Percentiles rank a stretch among this genome's conserved stretches.
phyloP scores from a whole-genome alignment of 2,329 filamentous ascomycete genomes.

The Cladosporium oxysporum region DNA sequence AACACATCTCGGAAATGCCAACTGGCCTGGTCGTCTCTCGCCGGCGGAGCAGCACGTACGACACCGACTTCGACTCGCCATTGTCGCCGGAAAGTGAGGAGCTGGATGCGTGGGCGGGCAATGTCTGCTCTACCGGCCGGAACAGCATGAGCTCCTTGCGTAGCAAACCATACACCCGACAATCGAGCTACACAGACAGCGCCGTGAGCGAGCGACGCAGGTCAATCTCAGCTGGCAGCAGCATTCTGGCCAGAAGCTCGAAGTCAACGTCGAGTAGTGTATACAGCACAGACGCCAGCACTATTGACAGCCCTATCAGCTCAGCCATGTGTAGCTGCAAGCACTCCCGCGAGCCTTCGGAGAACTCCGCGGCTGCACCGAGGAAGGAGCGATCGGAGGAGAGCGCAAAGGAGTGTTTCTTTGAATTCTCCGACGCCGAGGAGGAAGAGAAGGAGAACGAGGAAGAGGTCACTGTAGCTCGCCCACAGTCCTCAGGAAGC shows the following conservation, averaged over 20 bases:
- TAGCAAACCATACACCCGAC: not conserved
- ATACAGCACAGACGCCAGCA: conserved; percentile 15
- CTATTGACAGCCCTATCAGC: not conserved
- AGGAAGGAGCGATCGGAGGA: conserved; percentile 7
- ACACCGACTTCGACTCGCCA: conserved; percentile 12
- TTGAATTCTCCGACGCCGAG: conserved; percentile 14
- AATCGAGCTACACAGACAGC: conserved; percentile 3
- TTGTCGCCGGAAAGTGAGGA: conserved; percentile 5
- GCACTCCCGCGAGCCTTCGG: not conserved
- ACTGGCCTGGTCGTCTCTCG: not conserved
- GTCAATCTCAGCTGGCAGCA: conserved; percentile 1
- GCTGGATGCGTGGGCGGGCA: conserved; percentile 1
- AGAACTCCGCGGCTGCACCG: not conserved
- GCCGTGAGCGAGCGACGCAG: not conserved
- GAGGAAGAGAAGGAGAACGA: not conserved
- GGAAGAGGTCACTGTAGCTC: not conserved
- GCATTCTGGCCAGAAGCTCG: not conserved
- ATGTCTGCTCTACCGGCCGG: not conserved
- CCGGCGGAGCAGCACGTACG: conserved; percentile 2
- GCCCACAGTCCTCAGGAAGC: not conserved
- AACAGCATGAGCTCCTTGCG: conserved; percentile 11
- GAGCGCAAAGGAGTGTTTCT: not conserved
- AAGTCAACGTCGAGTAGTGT: conserved; percentile 4
- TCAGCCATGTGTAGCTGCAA: not conserved
- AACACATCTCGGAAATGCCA: not conserved